A percentile compares a stretch with the other conserved stretches of the same genome.
phyloP scores from a whole-genome alignment of 2,329 filamentous ascomycete genomes.

The Colletotrichum lini region DNA sequence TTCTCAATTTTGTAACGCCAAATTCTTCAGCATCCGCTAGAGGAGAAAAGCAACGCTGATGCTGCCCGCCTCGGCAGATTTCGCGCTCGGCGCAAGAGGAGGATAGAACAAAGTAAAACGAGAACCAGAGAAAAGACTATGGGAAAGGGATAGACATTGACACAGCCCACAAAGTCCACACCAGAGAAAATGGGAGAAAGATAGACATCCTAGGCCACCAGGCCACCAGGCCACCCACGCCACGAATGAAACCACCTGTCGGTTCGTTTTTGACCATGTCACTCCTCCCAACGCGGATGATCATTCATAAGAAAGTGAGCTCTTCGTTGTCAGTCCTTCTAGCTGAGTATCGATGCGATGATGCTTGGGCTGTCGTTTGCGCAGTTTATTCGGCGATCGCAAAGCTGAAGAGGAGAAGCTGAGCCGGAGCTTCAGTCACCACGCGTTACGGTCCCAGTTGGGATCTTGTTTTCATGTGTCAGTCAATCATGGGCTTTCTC shows the following conservation, averaged over 20 bases:
- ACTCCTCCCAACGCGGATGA: neutral
- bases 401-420: constrained; percentile 30
- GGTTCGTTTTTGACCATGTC: neutral
- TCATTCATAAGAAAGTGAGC: constrained; percentile 7
- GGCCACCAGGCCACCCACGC: neutral
- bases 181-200: neutral
- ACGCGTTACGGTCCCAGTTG: constrained; percentile 92
- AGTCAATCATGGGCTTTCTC: neutral
- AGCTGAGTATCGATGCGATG: constrained; percentile 38
- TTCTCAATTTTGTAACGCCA: constrained; percentile 35
- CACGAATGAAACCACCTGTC: neutral
- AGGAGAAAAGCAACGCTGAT: constrained; percentile 40
- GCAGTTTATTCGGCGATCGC: constrained; percentile 40
- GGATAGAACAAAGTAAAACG: neutral
- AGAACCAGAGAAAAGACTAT: neutral
- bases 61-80: constrained; percentile 30
- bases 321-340: constrained; percentile 25
- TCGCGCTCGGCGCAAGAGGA: constrained; percentile 25
- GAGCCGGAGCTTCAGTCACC: constrained; percentile 67
- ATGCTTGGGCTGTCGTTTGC: constrained; percentile 34
- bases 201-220: neutral
- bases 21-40: constrained; percentile 1
- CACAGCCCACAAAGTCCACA: neutral
- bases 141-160: neutral
- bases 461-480: constrained; percentile 67